phyloP scores from a whole-genome alignment of 1,284 basidiomycete genomes.

The Marasmius fiardii region DNA sequence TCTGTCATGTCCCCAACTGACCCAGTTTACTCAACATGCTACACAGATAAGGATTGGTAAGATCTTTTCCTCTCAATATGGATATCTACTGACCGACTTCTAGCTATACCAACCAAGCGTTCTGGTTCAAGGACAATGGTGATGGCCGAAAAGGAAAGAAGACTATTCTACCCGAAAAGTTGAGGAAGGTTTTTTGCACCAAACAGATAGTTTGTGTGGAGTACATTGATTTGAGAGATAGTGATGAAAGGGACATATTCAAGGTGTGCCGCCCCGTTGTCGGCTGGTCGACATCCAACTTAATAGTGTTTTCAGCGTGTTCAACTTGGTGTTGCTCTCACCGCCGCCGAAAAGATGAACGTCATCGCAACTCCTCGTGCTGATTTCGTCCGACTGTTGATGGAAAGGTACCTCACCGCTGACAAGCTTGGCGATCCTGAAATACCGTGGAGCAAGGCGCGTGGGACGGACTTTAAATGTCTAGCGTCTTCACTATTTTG shows the following conservation, averaged over 20 bases:
- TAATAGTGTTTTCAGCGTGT: constrained; percentile 46
- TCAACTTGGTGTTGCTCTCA: constrained; percentile 74
- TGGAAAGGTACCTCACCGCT: constrained; percentile 39
- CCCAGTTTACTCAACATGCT: background rate
- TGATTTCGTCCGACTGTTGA: constrained; percentile 49
- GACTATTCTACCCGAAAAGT: constrained; percentile 45
- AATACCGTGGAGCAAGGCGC: constrained; percentile 47
- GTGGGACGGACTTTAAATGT: constrained; percentile 63
- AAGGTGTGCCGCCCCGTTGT: constrained; percentile 37
- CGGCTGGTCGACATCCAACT: background rate
- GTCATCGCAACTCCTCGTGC: constrained; percentile 53
- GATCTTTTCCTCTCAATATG: background rate
- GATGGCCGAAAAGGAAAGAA: constrained; percentile 16
- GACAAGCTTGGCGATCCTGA: constrained; percentile 31
- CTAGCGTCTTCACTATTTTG: constrained; percentile 50
- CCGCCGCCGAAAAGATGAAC: constrained; percentile 70
- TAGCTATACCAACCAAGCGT: constrained; percentile 42
- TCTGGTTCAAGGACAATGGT: constrained; percentile 45
- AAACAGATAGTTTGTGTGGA: constrained; percentile 76
- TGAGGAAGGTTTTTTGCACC: constrained; percentile 50
- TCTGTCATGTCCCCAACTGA: background rate
- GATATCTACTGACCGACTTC: background rate
- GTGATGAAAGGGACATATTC: constrained; percentile 71
- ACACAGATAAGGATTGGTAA: constrained; percentile 52
- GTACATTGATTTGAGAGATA: constrained; percentile 56